phyloP scores from a whole-genome alignment of 2,329 filamentous ascomycete genomes.

The Fusarium beomiforme region DNA sequence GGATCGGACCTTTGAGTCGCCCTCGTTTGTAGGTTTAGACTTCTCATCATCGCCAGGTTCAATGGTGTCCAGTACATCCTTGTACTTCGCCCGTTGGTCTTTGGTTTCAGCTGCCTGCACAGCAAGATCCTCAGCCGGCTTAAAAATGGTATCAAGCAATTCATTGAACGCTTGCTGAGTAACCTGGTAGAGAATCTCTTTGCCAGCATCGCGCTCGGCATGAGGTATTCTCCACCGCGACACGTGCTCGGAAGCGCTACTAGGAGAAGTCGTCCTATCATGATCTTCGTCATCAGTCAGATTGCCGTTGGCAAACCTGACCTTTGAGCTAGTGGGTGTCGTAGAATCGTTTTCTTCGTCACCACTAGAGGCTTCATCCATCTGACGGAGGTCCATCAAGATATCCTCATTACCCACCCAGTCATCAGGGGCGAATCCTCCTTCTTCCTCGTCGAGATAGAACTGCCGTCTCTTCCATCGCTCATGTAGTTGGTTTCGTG shows the following conservation, averaged over 20 bases:
- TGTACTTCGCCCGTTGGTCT: slow-evolving; percentile 66
- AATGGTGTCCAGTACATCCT: slow-evolving; percentile 58
- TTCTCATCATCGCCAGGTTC: slow-evolving; percentile 45
- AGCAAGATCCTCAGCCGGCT: slow-evolving; percentile 79
- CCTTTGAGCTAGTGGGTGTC: slow-evolving; percentile 81
- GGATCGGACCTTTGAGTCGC: slow-evolving; percentile 24
- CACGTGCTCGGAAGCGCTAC: slow-evolving; percentile 78
- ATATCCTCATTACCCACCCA: slow-evolving; percentile 72
- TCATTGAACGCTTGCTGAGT: slow-evolving; percentile 94
- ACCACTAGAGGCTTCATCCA: slow-evolving; percentile 57
- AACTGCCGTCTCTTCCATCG: slow-evolving; percentile 82
- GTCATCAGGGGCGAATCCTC: slow-evolving; percentile 69
- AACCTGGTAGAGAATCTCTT: slow-evolving; percentile 89
- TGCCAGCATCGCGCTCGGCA: slow-evolving; percentile 83
- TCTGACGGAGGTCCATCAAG: slow-evolving; percentile 49
- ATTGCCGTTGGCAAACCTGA: slow-evolving; percentile 77
- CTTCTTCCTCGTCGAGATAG: slow-evolving; percentile 88
- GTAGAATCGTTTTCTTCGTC: slow-evolving; percentile 55
- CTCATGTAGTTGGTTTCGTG: slow-evolving; percentile 68
- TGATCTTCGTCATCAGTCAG: slow-evolving; percentile 77
- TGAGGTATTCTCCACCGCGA: slow-evolving; percentile 82
- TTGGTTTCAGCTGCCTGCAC: slow-evolving; percentile 73
- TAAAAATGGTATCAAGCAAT: slow-evolving; percentile 87
- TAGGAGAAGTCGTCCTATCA: slow-evolving; percentile 77
- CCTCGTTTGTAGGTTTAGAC: slow-evolving; percentile 13